These are phyloP conservation scores for Suillus occidentalis DNA, from an alignment of 768 basidiomycete species.

Conservation along the genomic window DNA sequence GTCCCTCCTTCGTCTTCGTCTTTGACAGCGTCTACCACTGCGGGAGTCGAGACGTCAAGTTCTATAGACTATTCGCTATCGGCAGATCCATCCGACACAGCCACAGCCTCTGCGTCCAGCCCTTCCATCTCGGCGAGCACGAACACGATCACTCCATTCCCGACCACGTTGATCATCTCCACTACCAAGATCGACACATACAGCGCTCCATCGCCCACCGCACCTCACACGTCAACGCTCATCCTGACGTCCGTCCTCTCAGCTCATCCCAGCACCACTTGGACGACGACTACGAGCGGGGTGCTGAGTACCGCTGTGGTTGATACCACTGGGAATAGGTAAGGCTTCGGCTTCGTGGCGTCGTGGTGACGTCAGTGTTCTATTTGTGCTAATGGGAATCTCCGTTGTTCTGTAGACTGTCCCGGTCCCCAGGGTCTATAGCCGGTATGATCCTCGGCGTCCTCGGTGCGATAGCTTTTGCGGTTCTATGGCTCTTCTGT, in stretches of 20 bases:
- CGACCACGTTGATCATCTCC: conserved; percentile 18
- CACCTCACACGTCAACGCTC: conserved; percentile 19
- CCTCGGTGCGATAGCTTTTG: conserved; percentile 26
- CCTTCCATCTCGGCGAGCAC: neutral
- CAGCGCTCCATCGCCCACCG: neutral
- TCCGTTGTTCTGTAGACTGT: neutral
- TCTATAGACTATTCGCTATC: neutral
- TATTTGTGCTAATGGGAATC: conserved; percentile 10
- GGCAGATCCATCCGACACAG: neutral
- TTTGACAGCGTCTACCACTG: neutral
- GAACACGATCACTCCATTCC: neutral
- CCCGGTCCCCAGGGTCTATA: conserved; percentile 25
- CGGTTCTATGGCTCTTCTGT: conserved; percentile 31
- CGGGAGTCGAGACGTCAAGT: neutral
- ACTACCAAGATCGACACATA: conserved; percentile 16
- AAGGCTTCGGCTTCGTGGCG: neutral
- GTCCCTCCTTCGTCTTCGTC: neutral
- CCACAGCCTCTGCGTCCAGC: neutral
- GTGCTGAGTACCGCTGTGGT: conserved; percentile 25
- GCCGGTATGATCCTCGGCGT: conserved; percentile 26
- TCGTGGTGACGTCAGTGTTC: no score
- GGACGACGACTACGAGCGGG: conserved; percentile 19
- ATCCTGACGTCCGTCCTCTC: conserved; percentile 19
- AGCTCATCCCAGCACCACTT: conserved; percentile 17
- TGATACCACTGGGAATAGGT: conserved; percentile 14